These are phyloP conservation scores for Fragilariopsis cylindrus DNA, from an alignment of 108 stramenopile species.

Conservation along the genomic window DNA sequence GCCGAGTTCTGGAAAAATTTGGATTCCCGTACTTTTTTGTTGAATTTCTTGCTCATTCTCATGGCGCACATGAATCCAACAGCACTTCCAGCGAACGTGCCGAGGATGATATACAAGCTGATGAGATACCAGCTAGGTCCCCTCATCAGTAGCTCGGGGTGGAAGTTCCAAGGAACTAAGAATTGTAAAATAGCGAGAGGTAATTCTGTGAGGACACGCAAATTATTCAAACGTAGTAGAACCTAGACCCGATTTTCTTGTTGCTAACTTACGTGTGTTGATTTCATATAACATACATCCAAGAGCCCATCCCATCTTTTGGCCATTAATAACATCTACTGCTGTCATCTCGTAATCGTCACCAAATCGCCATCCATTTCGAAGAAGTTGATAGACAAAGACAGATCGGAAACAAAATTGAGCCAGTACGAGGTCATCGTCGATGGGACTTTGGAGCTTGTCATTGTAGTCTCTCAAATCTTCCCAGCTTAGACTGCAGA, in stretches of 20 bases:
- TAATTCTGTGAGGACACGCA: too few species aligned
- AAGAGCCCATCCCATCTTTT: constrained; percentile 86
- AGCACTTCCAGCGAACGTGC: constrained; percentile 42
- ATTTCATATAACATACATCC: constrained; percentile 91
- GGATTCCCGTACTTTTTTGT: constrained; percentile 41
- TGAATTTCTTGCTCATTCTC: constrained; percentile 58
- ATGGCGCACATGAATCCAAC: constrained; percentile 72
- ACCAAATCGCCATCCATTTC: constrained; percentile 80
- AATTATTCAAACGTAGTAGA: too few species aligned
- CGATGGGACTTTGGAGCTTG: not conserved
- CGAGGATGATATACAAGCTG: constrained; percentile 36
- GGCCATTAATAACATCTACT: constrained; percentile 71
- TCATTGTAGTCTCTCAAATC: constrained; percentile 60
- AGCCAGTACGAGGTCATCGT: constrained; percentile 43
- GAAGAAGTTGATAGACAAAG: constrained; percentile 67
- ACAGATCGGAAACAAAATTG: constrained; percentile 80
- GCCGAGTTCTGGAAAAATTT: constrained; percentile 30
- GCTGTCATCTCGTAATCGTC: constrained; percentile 59
- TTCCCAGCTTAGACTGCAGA: constrained; percentile 61
- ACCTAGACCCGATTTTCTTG: too few species aligned
- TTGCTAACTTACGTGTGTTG: constrained; percentile 51
- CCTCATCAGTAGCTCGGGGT: constrained; percentile 27
- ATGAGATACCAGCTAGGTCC: constrained; percentile 31
- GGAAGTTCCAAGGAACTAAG: constrained; percentile 40
- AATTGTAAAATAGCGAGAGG: not conserved